Base-by-base conservation (phyloP, 768 basidiomycete species). In the Tricholoma terreum region DNA sequence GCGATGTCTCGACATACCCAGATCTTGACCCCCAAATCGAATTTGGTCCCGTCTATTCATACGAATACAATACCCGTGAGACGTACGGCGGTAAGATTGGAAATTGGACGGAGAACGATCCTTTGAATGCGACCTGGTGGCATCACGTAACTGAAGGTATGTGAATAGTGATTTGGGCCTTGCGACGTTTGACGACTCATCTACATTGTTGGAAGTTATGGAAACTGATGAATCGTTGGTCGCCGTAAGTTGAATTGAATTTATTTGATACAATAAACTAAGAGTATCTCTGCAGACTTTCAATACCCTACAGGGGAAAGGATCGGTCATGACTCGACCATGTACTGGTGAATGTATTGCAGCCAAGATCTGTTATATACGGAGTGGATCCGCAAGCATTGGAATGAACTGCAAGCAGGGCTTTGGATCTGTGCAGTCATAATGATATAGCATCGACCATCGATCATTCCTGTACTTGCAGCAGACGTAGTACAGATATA, bases 111-210 rank as follows among this genome's bases (percentile, higher is more conserved):
- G 67, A 72, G 2, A 74, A 77, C 54, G 88, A 88, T 65, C 89
- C 89, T 0, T 70, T 92, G 59, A 91, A 91, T 58, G 87, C 87
- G 6, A 90, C 90, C 9, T 91, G 86, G 85, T 91, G 89, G 89
- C 89, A 90, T 63, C 80, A 70, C 46, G 86, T 91, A 40, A 90
- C 89, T 9, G 87, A 90, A 71, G 80, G 87, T 85, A 55, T 60
- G 78, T 49, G 8, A 35, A 43, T 17, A 22, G 9, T 40, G 31
- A 34, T 33, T 31, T 21, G 7, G 49, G 24, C 30, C 27, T 21
- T 50, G 31, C 22, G n/a, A 17, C 8, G 19, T 12, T 11, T 33
- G 36, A 51, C 3, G 35, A 6, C 34, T n/a, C 21, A 45, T 58
- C 36, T 61, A 42, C 55, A 5, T 30, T 9, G 22, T 52, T 48